Conservation (phyloP, 208 protist species). For the Polymyxa betae region DNA sequence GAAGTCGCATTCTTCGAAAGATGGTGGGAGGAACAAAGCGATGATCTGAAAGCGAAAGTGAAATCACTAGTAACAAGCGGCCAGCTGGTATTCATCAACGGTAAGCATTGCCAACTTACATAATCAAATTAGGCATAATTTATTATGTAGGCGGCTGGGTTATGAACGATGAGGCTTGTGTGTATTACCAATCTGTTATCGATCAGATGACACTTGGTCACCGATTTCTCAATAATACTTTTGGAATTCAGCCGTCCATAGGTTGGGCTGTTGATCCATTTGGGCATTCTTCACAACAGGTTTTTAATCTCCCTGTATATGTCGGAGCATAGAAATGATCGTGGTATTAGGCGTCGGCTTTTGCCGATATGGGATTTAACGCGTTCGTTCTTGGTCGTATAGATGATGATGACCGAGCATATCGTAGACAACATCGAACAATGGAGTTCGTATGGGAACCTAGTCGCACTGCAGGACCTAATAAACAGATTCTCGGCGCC, state of each 20-base stretch:
- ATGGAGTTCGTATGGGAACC: conserved; percentile 25
- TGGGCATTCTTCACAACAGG: conserved; percentile 42
- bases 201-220: conserved; percentile 55
- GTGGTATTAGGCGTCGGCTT: background rate
- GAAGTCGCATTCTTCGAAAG: conserved; percentile 54
- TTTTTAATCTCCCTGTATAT: background rate
- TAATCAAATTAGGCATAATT: background rate
- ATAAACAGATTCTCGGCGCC: conserved; percentile 9
- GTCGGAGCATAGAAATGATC: background rate
- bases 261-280: conserved; percentile 48
- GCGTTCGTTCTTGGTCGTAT: conserved; percentile 31
- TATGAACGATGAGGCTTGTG: conserved; percentile 46
- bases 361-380: conserved; percentile 36
- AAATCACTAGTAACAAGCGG: background rate
- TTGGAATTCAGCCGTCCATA: conserved; percentile 28
- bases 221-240: conserved; percentile 42
- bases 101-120: background rate
- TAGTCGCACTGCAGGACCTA: background rate
- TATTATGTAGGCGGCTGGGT: background rate
- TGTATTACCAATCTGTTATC: conserved; percentile 46
- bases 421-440: background rate
- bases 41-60: conserved; percentile 16
- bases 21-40: conserved; percentile 45
- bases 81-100: conserved; percentile 52
- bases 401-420: conserved; percentile 31